Evolutionary conservation across 305 asterid genomes (phyloP), one percentile per base, ranked within the genome.

Genomic region (Fraxinus albicans): DNA sequence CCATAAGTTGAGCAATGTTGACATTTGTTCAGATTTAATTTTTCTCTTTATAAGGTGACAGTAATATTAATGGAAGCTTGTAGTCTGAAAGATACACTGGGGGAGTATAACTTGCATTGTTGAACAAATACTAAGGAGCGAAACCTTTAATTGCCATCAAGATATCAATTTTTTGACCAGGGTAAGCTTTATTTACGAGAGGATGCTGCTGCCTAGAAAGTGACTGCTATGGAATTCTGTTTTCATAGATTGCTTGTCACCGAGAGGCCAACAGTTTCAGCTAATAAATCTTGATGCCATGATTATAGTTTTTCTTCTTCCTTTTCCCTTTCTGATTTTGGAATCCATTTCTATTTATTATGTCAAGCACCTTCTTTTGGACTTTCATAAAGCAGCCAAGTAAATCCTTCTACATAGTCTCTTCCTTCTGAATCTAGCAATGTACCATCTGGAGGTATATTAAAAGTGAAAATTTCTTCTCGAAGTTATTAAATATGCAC

Each of bases 311-410:
- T 65, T 67, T 60, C 33, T 67, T 67, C 74, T 10, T 65, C 34
- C 73, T 65, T 67, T 67, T 33, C 0, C 42, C 76, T 19, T 25
- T 29, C 74, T 67, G 25, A 33, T 33, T 33, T 72, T 15, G 25
- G 13, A 33, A 33, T 72, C 44, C 17, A n/a, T 31, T 70, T 70
- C 76, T 23, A 70, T 72, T 72, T 72, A 13, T 12, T 72, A 6
- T 33, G 12, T 72, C 42, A 33, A 72, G 76, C 17, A 31, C 21
- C 25, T 27, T 67, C 36, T 29, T 67, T 25, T 25, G 74, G 74
- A 25, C 74, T 12, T 67, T 27, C 74, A 63, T 23, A 19, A 80
- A 55, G 47, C 81, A 77, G 69, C 70, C 73, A 69, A 69, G 38
- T 69, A 69, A 67, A 67, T 9, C 36, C 73, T 67, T 67, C 74